Evolutionary conservation across 148 eudicot genomes (phyloP).

Genomic region (Amaranthus hypochondriacus): DNA sequence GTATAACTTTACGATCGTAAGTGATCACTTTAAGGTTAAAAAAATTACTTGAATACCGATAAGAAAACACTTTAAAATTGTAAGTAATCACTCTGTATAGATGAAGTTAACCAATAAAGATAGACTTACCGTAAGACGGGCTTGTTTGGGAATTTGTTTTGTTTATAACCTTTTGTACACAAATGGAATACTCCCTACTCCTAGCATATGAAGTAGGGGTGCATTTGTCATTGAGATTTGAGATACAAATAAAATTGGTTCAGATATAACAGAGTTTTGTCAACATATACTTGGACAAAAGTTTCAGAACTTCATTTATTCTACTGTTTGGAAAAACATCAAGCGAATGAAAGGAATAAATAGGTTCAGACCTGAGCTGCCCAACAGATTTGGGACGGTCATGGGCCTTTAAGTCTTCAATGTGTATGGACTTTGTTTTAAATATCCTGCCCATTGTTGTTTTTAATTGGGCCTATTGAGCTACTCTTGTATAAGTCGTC

Average conservation of each 20-base stretch:
- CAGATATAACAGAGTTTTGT: constrained; percentile 15
- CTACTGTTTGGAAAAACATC: not conserved
- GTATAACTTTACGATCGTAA: too few relatives aligned
- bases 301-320: constrained; percentile 26
- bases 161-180: not conserved
- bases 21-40: too few relatives aligned
- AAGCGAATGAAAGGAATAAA: not conserved
- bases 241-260: not conserved
- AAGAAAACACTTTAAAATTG: too few relatives aligned
- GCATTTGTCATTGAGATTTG: constrained; percentile 24
- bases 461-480: too few relatives aligned
- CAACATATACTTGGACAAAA: constrained; percentile 24
- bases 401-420: not conserved
- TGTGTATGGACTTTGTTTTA: not conserved
- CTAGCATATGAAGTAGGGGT: constrained; percentile 1
- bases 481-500: too few relatives aligned
- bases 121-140: too few relatives aligned
- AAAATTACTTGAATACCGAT: too few relatives aligned
- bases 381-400: not conserved
- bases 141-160: not conserved
- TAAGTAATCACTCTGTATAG: too few relatives aligned
- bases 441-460: not conserved
- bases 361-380: not conserved
- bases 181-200: not conserved
- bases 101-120: too few relatives aligned